phyloP scores from a whole-genome alignment of 225 moss, liverwort and hornwort species.

The Bryoerythrophyllum caledonicum region DNA sequence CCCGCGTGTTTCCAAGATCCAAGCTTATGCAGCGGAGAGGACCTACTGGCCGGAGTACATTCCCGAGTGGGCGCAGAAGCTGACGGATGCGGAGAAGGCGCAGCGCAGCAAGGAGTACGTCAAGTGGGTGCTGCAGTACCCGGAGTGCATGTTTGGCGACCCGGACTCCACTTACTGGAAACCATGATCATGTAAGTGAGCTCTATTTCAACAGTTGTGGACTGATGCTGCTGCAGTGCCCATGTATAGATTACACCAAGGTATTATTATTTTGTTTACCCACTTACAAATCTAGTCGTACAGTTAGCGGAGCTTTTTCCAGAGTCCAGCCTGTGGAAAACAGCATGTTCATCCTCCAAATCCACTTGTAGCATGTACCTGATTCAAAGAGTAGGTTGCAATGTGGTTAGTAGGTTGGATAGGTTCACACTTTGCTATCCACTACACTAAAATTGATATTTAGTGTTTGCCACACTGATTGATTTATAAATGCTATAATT shows the following conservation, averaged over 20 bases:
- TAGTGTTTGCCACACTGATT: too few species aligned
- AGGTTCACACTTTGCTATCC: too few species aligned
- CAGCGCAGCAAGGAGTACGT: constrained; percentile 28
- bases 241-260: not conserved
- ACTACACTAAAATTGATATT: too few species aligned
- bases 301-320: not conserved
- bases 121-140: constrained; percentile 40
- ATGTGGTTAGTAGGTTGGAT: too few species aligned
- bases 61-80: constrained; percentile 34
- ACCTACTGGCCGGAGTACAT: constrained; percentile 35
- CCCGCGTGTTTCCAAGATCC: constrained; percentile 32
- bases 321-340: too few species aligned
- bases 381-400: too few species aligned
- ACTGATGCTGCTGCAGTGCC: not conserved
- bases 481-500: too few species aligned
- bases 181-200: constrained; percentile 17
- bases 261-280: too few species aligned
- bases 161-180: constrained; percentile 50
- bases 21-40: constrained; percentile 33
- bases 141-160: constrained; percentile 32
- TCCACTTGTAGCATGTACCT: too few species aligned
- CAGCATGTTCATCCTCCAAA: too few species aligned
- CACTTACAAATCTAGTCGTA: not conserved
- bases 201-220: not conserved
- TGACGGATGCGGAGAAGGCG: constrained; percentile 27